These are phyloP conservation scores for Phyllachora maydis DNA, from an alignment of 2,329 filamentous ascomycete genomes.

Conservation along the genomic window DNA sequence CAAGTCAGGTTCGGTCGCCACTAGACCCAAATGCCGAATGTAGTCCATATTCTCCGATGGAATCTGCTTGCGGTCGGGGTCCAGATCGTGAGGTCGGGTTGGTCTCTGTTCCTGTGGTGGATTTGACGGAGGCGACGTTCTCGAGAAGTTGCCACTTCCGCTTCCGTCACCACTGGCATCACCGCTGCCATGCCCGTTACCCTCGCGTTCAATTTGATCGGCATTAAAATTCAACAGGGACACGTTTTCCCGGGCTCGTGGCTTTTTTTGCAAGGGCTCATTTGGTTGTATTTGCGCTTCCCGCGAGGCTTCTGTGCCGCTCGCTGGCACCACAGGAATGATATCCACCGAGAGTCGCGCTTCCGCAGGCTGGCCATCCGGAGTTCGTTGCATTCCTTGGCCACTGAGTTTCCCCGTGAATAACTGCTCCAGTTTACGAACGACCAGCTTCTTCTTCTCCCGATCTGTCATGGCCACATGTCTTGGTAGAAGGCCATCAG, in stretches of 20 bases:
- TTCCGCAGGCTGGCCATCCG: too few species aligned
- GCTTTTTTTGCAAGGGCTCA: slow-evolving; percentile 15
- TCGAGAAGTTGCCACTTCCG: slow-evolving; percentile 14
- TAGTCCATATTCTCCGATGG: slow-evolving; percentile 64
- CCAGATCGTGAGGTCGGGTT: slow-evolving; percentile 55
- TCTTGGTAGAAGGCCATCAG: slow-evolving; percentile 43
- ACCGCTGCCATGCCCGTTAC: slow-evolving; percentile 12
- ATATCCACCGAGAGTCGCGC: slow-evolving; percentile 2
- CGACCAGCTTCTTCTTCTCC: slow-evolving; percentile 57
- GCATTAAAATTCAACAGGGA: slow-evolving; percentile 26
- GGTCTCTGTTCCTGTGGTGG: slow-evolving; percentile 48
- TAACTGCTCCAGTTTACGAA: slow-evolving; percentile 56
- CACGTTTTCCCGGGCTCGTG: slow-evolving; percentile 17
- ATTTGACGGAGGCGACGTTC: slow-evolving; percentile 17
- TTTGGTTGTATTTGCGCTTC: slow-evolving; percentile 25
- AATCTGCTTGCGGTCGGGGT: slow-evolving; percentile 56
- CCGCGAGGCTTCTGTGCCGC: slow-evolving; percentile 14
- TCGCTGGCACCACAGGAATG: slow-evolving; percentile 2
- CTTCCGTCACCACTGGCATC: slow-evolving; percentile 6
- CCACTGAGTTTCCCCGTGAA: slow-evolving; percentile 50
- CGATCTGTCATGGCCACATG: slow-evolving; percentile 45
- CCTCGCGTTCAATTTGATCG: slow-evolving; percentile 21
- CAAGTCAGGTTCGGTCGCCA: slow-evolving; percentile 33
- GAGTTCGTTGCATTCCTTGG: slow-evolving; percentile 13
- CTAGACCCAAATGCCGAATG: slow-evolving; percentile 51